Evolutionary conservation across 805 yeast genomes (phyloP).

Genomic region (Saturnispora serradocipensis): DNA sequence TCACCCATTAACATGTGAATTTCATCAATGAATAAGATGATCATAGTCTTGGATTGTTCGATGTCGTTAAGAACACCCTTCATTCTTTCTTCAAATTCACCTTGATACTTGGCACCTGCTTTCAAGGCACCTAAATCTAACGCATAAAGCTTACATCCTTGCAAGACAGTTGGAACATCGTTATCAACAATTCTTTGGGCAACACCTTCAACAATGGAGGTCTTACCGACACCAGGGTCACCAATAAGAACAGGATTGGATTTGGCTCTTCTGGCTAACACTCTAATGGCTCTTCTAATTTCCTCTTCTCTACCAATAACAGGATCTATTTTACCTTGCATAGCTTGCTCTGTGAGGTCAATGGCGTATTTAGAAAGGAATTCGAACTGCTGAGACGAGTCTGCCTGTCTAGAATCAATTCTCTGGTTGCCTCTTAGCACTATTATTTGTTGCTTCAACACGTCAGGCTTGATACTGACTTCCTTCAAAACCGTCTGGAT

Average conservation of each 20-base stretch:
- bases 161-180: slow-evolving; percentile 86
- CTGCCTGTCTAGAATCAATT: slow-evolving; percentile 91
- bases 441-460: slow-evolving; percentile 67
- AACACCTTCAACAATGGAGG: slow-evolving; percentile 96
- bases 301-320: slow-evolving; percentile 99
- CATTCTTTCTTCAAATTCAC: slow-evolving; percentile 96
- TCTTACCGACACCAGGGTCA: slow-evolving; percentile 99
- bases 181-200: slow-evolving; percentile 95
- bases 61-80: slow-evolving; percentile 94
- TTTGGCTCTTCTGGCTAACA: slow-evolving; percentile 92
- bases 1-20: slow-evolving; percentile 99
- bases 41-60: slow-evolving; percentile 77
- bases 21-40: slow-evolving; percentile 90
- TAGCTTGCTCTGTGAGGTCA: slow-evolving; percentile 88
- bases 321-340: slow-evolving; percentile 93
- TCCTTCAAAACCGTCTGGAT: slow-evolving; percentile 68
- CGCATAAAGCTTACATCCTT: slow-evolving; percentile 73
- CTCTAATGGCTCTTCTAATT: slow-evolving; percentile 89
- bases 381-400: slow-evolving; percentile 76
- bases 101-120: slow-evolving; percentile 98
- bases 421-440: slow-evolving; percentile 82
- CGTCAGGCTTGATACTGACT: slow-evolving; percentile 54
- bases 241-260: slow-evolving; percentile 95
- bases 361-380: slow-evolving; percentile 83
- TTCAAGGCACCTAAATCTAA: slow-evolving; percentile 93